phyloP scores from a whole-genome alignment of 495 filamentous ascomycete species.

The Aspergillus funiculosus region DNA sequence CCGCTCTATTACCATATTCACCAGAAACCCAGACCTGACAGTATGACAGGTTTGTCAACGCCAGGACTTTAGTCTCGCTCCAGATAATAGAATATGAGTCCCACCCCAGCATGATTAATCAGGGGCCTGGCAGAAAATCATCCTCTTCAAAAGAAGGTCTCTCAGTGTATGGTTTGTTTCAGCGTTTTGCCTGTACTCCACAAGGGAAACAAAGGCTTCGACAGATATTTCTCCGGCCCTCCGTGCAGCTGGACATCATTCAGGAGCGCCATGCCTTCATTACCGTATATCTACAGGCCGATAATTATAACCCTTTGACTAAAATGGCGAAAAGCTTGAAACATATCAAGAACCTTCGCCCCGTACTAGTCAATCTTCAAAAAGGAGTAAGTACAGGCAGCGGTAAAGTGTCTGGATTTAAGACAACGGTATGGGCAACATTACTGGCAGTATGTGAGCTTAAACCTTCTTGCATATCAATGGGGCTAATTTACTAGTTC shows the following conservation, averaged over 20 bases:
- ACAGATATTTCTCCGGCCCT: slow-evolving; percentile 82
- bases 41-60: slow-evolving; percentile 62
- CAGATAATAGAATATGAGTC: slow-evolving; percentile 82
- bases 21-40: slow-evolving; percentile 7
- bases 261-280: slow-evolving; percentile 69
- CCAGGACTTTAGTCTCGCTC: slow-evolving; percentile 71
- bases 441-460: slow-evolving; percentile 44
- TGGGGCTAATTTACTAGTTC: slow-evolving; percentile 45
- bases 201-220: slow-evolving; percentile 73
- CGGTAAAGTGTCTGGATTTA: slow-evolving; percentile 52
- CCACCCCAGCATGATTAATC: slow-evolving; percentile 78
- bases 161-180: slow-evolving; percentile 82
- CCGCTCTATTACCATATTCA: background rate
- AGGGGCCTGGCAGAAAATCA: slow-evolving; percentile 61
- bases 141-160: slow-evolving; percentile 79
- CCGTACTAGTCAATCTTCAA: slow-evolving; percentile 61
- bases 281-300: slow-evolving; percentile 59
- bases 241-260: slow-evolving; percentile 59
- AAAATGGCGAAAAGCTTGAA: slow-evolving; percentile 59
- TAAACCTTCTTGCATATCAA: background rate
- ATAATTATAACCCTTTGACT: slow-evolving; percentile 55
- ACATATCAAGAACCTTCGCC: slow-evolving; percentile 73
- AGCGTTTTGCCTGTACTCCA: slow-evolving; percentile 69
- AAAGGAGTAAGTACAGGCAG: slow-evolving; percentile 66
- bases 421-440: slow-evolving; percentile 65